Percentiles rank a stretch among this genome's conserved stretches.
Conservation (phyloP, 2,329 filamentous ascomycete genomes). For the Curvularia lunata region DNA sequence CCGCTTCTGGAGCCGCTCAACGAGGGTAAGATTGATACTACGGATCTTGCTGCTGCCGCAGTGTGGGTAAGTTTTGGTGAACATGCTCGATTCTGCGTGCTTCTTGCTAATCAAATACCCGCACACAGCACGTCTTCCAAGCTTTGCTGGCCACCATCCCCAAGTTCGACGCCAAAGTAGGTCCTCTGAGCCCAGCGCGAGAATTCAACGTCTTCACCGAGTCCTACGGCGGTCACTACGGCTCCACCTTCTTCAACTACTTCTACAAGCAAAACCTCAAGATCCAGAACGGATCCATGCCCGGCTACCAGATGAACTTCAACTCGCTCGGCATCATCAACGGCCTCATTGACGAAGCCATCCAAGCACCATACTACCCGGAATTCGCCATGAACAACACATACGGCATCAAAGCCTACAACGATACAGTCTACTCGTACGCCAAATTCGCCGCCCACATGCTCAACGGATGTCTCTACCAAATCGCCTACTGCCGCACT, state of each 20-base stretch:
- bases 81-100: not conserved
- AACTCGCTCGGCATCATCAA: constrained; percentile 62
- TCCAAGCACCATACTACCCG: constrained; percentile 59
- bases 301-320: constrained; percentile 60
- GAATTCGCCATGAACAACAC: constrained; percentile 63
- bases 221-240: constrained; percentile 58
- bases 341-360: constrained; percentile 52
- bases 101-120: not conserved
- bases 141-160: constrained; percentile 31
- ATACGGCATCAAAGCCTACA: constrained; percentile 62
- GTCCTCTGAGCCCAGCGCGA: constrained; percentile 46
- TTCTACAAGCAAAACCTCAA: constrained; percentile 64
- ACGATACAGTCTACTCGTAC: constrained; percentile 65
- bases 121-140: constrained; percentile 30
- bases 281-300: constrained; percentile 58
- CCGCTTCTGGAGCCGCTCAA: constrained; percentile 54
- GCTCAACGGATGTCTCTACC: constrained; percentile 55
- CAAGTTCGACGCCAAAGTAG: constrained; percentile 43
- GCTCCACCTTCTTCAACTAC: constrained; percentile 62
- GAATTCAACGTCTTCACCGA: constrained; percentile 64
- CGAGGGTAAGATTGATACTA: constrained; percentile 60
- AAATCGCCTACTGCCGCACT: constrained; percentile 60
- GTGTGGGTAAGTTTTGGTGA: constrained; percentile 43
- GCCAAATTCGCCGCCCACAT: constrained; percentile 62
- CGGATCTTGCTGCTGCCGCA: constrained; percentile 60